These are phyloP conservation scores for Talaromyces islandicus DNA, from an alignment of 2,329 filamentous ascomycete genomes.

Conservation along the genomic window DNA sequence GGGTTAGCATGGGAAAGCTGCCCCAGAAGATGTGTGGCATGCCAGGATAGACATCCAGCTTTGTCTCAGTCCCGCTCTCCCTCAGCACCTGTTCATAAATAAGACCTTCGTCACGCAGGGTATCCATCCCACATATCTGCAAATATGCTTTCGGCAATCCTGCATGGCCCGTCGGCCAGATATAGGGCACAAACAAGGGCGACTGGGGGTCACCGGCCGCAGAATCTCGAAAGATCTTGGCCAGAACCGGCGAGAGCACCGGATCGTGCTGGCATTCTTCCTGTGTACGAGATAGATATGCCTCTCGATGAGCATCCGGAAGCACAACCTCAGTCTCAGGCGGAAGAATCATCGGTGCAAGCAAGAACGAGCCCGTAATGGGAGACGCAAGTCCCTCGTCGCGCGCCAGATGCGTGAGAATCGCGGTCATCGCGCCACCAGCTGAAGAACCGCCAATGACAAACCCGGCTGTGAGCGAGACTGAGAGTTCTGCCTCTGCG, in stretches of 20 bases:
- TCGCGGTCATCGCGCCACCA: slow-evolving; percentile 34
- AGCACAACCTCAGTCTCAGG: slow-evolving; percentile 25
- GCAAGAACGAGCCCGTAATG: slow-evolving; percentile 38
- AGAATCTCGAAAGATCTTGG: slow-evolving; percentile 7
- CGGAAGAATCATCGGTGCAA: slow-evolving; percentile 20
- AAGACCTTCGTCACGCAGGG: slow-evolving; percentile 47
- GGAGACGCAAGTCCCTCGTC: slow-evolving; percentile 32
- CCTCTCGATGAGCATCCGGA: slow-evolving; percentile 11
- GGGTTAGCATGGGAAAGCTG: slow-evolving; percentile 5
- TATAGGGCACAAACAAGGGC: neutral
- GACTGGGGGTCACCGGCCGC: neutral
- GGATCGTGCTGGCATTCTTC: slow-evolving; percentile 19
- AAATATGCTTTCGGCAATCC: slow-evolving; percentile 44
- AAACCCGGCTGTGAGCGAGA: slow-evolving; percentile 40
- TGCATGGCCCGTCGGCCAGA: slow-evolving; percentile 18
- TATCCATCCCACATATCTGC: slow-evolving; percentile 47
- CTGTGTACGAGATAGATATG: slow-evolving; percentile 21
- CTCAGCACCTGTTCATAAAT: slow-evolving; percentile 47
- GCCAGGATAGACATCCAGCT: slow-evolving; percentile 39
- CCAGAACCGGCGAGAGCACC: slow-evolving; percentile 22
- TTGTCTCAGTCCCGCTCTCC: slow-evolving; percentile 40
- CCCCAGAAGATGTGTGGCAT: slow-evolving; percentile 29
- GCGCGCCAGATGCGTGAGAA: slow-evolving; percentile 27
- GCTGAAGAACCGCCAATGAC: slow-evolving; percentile 47
- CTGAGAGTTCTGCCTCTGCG: slow-evolving; percentile 32